A percentile compares a stretch with the other conserved stretches of the same genome.
Conservation (phyloP, 208 protist genomes). For the Trypanosoma caninum region DNA sequence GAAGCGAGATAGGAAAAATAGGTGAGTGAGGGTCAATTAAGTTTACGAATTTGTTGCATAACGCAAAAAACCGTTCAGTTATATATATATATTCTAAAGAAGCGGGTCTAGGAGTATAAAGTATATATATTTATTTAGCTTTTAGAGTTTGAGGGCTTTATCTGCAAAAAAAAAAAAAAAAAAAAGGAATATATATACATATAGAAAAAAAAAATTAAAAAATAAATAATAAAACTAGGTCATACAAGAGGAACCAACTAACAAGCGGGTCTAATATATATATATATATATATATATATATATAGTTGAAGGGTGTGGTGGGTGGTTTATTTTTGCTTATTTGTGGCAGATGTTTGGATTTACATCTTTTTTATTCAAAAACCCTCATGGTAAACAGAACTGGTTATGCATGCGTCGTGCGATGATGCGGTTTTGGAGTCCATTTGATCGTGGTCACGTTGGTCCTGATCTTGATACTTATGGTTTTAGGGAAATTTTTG, state of each 20-base stretch:
- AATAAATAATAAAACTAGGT: too few relatives aligned
- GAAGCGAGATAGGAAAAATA: too few relatives aligned
- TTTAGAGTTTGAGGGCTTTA: not conserved
- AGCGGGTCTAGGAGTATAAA: too few relatives aligned
- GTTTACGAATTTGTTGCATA: too few relatives aligned
- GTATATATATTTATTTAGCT: not conserved
- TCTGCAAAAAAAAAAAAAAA: not conserved
- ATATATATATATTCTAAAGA: too few relatives aligned
- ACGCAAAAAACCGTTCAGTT: too few relatives aligned
- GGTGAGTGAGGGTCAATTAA: too few relatives aligned
- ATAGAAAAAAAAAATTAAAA: too few relatives aligned
- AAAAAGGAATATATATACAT: not conserved
- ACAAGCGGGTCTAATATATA: too few relatives aligned
- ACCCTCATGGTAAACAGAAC: not conserved
- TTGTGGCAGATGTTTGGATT: conserved; percentile 2
- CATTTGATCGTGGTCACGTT: conserved; percentile 28
- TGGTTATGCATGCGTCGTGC: conserved; percentile 28
- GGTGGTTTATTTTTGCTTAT: not conserved
- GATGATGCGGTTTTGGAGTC: conserved; percentile 64
- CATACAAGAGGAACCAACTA: too few relatives aligned
- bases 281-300: too few relatives aligned
- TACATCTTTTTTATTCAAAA: conserved; percentile 9
- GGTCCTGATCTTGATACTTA: conserved; percentile 45
- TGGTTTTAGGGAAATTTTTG: conserved; percentile 52
- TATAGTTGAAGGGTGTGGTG: too few relatives aligned